A percentile compares a stretch with the other conserved stretches of the same genome.
These are phyloP conservation scores for Lactarius hatsudake DNA, from an alignment of 768 basidiomycete genomes.

Conservation along the genomic window DNA sequence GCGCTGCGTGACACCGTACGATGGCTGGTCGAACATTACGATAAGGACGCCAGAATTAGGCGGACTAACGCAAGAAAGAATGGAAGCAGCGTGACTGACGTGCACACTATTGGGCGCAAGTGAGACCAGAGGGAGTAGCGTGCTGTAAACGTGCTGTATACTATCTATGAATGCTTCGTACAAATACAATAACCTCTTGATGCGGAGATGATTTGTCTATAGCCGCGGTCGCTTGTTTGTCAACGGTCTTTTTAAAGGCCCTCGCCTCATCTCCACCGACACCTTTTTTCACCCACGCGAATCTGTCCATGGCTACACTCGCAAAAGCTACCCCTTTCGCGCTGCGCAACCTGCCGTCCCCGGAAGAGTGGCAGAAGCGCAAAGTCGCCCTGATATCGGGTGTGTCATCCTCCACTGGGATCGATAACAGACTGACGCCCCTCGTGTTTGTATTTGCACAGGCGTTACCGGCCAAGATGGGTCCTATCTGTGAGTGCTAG, in stretches of 20 bases:
- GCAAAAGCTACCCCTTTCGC: constrained; percentile 34
- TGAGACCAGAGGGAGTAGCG: background rate
- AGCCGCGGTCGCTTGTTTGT: background rate
- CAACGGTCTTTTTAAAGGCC: background rate
- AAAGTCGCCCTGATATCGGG: constrained; percentile 94
- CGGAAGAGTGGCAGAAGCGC: constrained; percentile 81
- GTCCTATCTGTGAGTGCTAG: constrained; percentile 75
- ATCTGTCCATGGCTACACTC: constrained; percentile 39
- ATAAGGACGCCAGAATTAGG: constrained; percentile 61
- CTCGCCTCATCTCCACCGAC: background rate
- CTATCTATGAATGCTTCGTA: background rate
- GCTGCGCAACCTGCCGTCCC: constrained; percentile 57
- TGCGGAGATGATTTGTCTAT: background rate
- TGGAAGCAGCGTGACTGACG: background rate
- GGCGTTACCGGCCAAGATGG: constrained; percentile 97
- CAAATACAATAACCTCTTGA: background rate
- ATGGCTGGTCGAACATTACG: constrained; percentile 87
- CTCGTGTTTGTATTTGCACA: constrained; percentile 33
- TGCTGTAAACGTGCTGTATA: background rate
- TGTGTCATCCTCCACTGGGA: constrained; percentile 32
- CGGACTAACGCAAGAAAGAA: constrained; percentile 16
- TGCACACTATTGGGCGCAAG: background rate
- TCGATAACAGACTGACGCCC: constrained; percentile 21
- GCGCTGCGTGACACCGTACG: constrained; percentile 75
- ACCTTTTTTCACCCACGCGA: background rate